Percentiles rank a stretch among this genome's conserved stretches.
phyloP scores from a whole-genome alignment of 371 early-diverging fungal species.

The Dichotomocladium elegans region DNA sequence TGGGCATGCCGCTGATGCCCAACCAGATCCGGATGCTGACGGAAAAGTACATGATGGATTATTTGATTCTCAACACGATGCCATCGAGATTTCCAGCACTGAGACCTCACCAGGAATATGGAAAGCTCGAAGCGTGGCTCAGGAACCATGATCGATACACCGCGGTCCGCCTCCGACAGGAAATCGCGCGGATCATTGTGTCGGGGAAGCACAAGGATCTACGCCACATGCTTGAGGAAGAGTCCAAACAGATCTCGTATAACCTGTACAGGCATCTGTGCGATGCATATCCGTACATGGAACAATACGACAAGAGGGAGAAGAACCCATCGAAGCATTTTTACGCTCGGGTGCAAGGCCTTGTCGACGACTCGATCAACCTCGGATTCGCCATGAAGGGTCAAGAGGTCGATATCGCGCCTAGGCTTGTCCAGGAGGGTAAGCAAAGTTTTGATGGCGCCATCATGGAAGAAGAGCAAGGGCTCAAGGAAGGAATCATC shows the following conservation, averaged over 20 bases:
- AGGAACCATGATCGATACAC: conserved; percentile 11
- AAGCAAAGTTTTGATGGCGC: conserved; percentile 25
- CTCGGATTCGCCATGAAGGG: conserved; percentile 45
- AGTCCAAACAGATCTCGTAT: not conserved
- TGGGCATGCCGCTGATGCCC: conserved; percentile 35
- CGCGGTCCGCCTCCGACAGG: conserved; percentile 21
- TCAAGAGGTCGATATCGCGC: conserved; percentile 39
- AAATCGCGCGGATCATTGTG: conserved; percentile 16
- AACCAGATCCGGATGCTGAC: conserved; percentile 53
- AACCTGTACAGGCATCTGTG: conserved; percentile 14
- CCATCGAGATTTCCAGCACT: conserved; percentile 34
- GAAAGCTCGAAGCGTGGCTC: conserved; percentile 11
- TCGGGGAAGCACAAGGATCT: not conserved
- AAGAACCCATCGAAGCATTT: conserved; percentile 17
- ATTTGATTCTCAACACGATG: conserved; percentile 39
- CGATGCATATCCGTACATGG: conserved; percentile 23
- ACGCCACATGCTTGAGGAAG: not conserved
- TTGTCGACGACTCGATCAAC: conserved; percentile 30
- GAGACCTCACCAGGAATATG: conserved; percentile 7
- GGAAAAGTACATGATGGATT: conserved; percentile 57
- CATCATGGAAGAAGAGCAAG: conserved; percentile 41
- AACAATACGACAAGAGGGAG: conserved; percentile 15
- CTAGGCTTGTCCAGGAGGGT: conserved; percentile 31
- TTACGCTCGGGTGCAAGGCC: conserved; percentile 20
- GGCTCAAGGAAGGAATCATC: conserved; percentile 26